These are phyloP conservation scores for Paraphaeosphaeria sporulosa DNA, from an alignment of 2,329 filamentous ascomycete species.

Conservation along the genomic window DNA sequence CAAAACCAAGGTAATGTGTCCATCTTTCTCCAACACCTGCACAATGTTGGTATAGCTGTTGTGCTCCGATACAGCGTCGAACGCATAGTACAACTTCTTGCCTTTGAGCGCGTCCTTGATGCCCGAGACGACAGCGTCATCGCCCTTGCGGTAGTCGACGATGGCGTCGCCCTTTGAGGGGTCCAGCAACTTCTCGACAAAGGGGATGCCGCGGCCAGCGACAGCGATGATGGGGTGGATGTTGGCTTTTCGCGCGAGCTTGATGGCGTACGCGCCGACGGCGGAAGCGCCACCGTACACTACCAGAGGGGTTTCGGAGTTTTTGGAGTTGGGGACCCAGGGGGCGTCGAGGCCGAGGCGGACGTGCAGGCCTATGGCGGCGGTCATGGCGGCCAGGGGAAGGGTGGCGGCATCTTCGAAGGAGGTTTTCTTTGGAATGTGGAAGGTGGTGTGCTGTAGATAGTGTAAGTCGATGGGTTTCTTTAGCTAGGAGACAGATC, in stretches of 20 bases:
- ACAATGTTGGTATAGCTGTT: conserved; percentile 46
- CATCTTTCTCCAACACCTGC: conserved; percentile 43
- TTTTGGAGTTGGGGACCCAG: conserved; percentile 28
- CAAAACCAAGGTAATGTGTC: conserved; percentile 50
- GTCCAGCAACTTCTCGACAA: conserved; percentile 39
- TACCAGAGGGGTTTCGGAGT: conserved; percentile 31
- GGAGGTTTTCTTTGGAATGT: conserved; percentile 42
- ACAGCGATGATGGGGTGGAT: conserved; percentile 41
- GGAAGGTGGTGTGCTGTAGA: conserved; percentile 59
- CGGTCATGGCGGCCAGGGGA: conserved; percentile 53
- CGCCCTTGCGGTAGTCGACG: conserved; percentile 61
- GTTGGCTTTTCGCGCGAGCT: conserved; percentile 43
- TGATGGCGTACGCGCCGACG: conserved; percentile 47
- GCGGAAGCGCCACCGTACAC: conserved; percentile 48
- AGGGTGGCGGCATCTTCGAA: conserved; percentile 50
- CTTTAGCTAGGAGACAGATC: neutral
- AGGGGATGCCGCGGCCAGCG: conserved; percentile 36
- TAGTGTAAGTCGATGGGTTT: neutral
- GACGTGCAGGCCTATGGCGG: conserved; percentile 51
- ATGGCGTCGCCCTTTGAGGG: conserved; percentile 38
- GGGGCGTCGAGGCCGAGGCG: conserved; percentile 50
- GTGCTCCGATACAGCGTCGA: conserved; percentile 65
- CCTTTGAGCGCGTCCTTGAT: conserved; percentile 54
- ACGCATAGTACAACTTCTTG: conserved; percentile 57
- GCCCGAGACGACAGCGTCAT: conserved; percentile 50